Evolutionary conservation across 139 green algal species (phyloP).

Genomic region (Micractinium sp.): DNA sequence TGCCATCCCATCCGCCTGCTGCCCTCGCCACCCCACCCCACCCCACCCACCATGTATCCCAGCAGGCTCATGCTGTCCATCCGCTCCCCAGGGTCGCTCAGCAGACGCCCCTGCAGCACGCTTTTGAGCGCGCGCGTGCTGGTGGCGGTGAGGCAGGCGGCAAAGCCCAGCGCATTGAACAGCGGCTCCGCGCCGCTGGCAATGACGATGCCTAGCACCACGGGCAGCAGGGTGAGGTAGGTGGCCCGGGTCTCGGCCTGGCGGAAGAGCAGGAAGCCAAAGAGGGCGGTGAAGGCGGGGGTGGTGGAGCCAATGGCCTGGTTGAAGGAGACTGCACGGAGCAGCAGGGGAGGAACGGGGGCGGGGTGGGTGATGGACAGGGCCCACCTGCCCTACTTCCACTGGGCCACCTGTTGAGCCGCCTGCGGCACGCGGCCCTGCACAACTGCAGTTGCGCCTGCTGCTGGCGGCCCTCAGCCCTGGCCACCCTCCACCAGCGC

Average conservation of each 20-base stretch:
- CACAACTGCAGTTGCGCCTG: not conserved
- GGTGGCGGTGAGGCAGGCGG: constrained; percentile 78
- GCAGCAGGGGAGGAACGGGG: not conserved
- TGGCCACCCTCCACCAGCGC: not conserved
- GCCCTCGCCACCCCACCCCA: too few species aligned
- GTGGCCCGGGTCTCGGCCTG: constrained; percentile 65
- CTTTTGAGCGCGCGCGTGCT: constrained; percentile 79
- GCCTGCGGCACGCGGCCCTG: not conserved
- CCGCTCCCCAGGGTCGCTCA: constrained; percentile 79
- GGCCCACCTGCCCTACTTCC: too few species aligned
- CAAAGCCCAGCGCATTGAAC: constrained; percentile 91
- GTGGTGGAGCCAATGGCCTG: constrained; percentile 94
- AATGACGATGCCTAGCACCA: constrained; percentile 88
- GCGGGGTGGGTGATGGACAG: not conserved
- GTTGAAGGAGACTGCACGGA: constrained; percentile 84
- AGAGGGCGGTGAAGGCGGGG: constrained; percentile 92
- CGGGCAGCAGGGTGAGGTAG: constrained; percentile 89
- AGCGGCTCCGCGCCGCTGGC: constrained; percentile 84
- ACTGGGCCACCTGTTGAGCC: too few species aligned
- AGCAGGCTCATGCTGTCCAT: constrained; percentile 92
- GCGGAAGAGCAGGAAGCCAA: constrained; percentile 68
- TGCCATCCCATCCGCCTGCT: too few species aligned
- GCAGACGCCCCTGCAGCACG: constrained; percentile 71
- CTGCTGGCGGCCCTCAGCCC: not conserved
- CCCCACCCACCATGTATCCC: constrained; percentile 88